phyloP scores from a whole-genome alignment of 225 moss, liverwort and hornwort species.

The Anthoceros angustus region DNA sequence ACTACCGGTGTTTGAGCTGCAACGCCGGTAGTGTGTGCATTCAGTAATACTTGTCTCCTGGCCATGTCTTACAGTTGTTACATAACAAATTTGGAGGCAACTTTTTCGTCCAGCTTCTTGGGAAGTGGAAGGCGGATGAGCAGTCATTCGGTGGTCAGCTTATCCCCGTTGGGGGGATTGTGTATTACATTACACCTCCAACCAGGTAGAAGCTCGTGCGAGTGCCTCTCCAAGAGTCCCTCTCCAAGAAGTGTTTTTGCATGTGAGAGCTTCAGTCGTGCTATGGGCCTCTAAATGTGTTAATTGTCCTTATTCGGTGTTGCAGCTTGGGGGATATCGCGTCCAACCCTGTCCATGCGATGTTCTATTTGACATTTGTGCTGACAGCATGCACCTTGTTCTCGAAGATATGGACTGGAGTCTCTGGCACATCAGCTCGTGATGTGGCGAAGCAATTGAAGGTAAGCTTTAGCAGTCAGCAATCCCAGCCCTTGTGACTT shows the following conservation, averaged over 20 bases:
- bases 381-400: conserved; percentile 92
- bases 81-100: conserved; percentile 56
- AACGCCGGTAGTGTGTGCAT: conserved; percentile 30
- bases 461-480: conserved; percentile 16
- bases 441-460: conserved; percentile 96
- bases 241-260: background rate
- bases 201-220: conserved; percentile 33
- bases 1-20: background rate
- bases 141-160: conserved; percentile 79
- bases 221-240: background rate
- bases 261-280: background rate
- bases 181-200: conserved; percentile 82
- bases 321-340: conserved; percentile 75
- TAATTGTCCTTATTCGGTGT: background rate
- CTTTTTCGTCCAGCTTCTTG: conserved; percentile 76
- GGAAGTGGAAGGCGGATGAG: conserved; percentile 86
- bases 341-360: conserved; percentile 79
- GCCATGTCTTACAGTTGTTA: conserved; percentile 42
- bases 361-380: conserved; percentile 89
- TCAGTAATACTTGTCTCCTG: conserved; percentile 91
- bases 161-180: conserved; percentile 87
- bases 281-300: background rate
- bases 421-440: conserved; percentile 85
- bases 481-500: background rate
- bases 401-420: conserved; percentile 95